Base-by-base conservation (phyloP, 1,284 basidiomycete genomes). In the Filobasidium uniguttulatum region DNA sequence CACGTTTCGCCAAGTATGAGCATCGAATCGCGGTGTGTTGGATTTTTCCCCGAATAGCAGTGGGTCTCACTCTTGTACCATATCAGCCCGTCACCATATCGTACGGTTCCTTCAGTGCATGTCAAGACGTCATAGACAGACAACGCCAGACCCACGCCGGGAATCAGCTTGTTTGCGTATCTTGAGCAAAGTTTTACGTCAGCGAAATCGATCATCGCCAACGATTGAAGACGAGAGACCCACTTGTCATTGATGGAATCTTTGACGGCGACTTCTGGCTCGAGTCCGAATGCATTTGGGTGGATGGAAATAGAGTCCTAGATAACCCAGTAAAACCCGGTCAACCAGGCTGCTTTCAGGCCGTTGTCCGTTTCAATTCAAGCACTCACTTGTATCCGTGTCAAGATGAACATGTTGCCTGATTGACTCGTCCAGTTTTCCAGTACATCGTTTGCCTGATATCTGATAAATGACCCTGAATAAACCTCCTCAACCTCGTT, bases 51-150 rank as follows among this genome's bases (percentile, higher is more conserved):
- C 31, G n/a, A 33, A 33, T 33, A 14, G 3, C n/a, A n/a, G n/a
- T n/a, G n/a, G 6, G 3, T 14, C 77, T 59, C 50, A 88, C 89
- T 79, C 74, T 86, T 88, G 66, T 97, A 90, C 81, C 88, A 97
- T 61, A 93, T 73, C 63, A 82, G 82, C 0, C 93, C 93, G 66
- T 98, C 93, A 0, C 91, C 91, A 65, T 93, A 94, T 25, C 89
- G 77, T 9, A 97, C 82, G 56, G 84, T 89, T 2, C 93, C 93
- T 62, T 96, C 89, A 9, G 87, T 82, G 2, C 81, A 83, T 57
- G 85, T 78, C 0, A 82, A 73, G 22, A 97, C 71, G 65, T 97
- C 91, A 56, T 88, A 93, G 0, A 90, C 78, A 48, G 81, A 83
- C 49, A 97, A 77, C 59, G 87, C 90, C 15, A 97, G 76, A 0